phyloP scores from a whole-genome alignment of 371 early-diverging fungal species.

The Mucor irregularis region DNA sequence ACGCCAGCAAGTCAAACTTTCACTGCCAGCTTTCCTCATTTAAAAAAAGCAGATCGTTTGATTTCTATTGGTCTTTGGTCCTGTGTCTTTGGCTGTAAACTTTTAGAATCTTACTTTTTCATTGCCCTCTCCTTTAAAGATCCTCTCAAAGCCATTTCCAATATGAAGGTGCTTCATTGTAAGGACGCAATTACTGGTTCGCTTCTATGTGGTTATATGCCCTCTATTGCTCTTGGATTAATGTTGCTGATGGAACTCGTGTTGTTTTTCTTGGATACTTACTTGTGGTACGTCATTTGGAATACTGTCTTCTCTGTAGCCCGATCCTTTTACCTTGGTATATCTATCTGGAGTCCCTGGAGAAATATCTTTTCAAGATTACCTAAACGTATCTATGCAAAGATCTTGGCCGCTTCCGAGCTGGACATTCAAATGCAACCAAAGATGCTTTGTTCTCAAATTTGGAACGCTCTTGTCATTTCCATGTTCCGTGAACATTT shows the following conservation, averaged over 20 bases:
- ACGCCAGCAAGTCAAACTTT: slow-evolving; percentile 70
- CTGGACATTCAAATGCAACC: slow-evolving; percentile 71
- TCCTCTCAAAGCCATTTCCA: slow-evolving; percentile 66
- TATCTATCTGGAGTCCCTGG: slow-evolving; percentile 88
- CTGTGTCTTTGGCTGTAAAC: slow-evolving; percentile 75
- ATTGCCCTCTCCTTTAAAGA: slow-evolving; percentile 79
- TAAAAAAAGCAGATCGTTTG: slow-evolving; percentile 66
- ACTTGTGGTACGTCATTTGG: slow-evolving; percentile 90
- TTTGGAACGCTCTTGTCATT: slow-evolving; percentile 89
- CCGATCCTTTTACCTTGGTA: slow-evolving; percentile 76
- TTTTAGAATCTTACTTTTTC: slow-evolving; percentile 81
- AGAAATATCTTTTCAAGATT: slow-evolving; percentile 81
- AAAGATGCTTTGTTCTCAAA: slow-evolving; percentile 75
- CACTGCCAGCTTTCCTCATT: slow-evolving; percentile 75
- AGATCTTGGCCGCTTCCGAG: slow-evolving; percentile 69
- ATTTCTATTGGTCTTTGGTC: slow-evolving; percentile 78
- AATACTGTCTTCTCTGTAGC: slow-evolving; percentile 77
- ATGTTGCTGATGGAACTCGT: slow-evolving; percentile 76
- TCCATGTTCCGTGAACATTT: slow-evolving; percentile 86
- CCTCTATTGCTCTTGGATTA: slow-evolving; percentile 63
- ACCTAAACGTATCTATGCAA: slow-evolving; percentile 82
- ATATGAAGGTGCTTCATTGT: slow-evolving; percentile 55
- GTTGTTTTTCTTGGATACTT: slow-evolving; percentile 87
- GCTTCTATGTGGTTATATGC: slow-evolving; percentile 62
- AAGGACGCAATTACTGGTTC: slow-evolving; percentile 50